Evolutionary conservation across 2,329 filamentous ascomycete genomes (phyloP), one percentile per base, ranked within the genome.

Genomic region (Monosporascus sp.): DNA sequence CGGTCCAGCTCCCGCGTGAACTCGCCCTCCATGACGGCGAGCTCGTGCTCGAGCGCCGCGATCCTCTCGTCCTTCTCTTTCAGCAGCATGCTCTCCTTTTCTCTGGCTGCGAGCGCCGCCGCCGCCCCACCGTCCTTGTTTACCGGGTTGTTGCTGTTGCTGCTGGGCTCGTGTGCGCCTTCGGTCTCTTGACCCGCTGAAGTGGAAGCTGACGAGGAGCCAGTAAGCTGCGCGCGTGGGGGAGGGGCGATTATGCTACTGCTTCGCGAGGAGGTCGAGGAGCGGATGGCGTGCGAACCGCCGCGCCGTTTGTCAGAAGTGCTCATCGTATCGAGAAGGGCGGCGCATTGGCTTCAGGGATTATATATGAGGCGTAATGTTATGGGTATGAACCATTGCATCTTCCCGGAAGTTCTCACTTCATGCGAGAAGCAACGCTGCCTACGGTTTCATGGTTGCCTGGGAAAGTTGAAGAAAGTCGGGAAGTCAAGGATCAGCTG

Each of bases 1-100:
- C 71, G 72, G 62, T 81, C 78, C 18, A 84, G 72, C 62, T 82
- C 74, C 37, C 72, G 72, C 50, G 71, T 68, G 63, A 84, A 83
- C 62, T 82, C 79, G 51, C 64, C 63, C 62, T 81, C 76, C 74
- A 82, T 79, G 34, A 74, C 65, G 15, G 62, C 66, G 52, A 84
- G 71, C 62, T 83, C 80, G 47, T 69, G 72, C 64, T 82, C 74
- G 44, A 84, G 74, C 44, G 72, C 66, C 7, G 74, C 70, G 55
- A 85, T 83, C 57, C 73, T 74, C 51, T 74, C 68, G 62, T 83
- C 79, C 61, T 77, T 78, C 36, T 78, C 75, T 50, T 69, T 67
- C 20, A 74, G 61, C 20, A 70, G 62, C 9, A 63, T 55, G 61
- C 55, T 60, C 56, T 64, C 64, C 54, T 58, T 63, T 56, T 60